Conservation (phyloP, 352 stramenopile species). For the Globisporangium acanthophoron region DNA sequence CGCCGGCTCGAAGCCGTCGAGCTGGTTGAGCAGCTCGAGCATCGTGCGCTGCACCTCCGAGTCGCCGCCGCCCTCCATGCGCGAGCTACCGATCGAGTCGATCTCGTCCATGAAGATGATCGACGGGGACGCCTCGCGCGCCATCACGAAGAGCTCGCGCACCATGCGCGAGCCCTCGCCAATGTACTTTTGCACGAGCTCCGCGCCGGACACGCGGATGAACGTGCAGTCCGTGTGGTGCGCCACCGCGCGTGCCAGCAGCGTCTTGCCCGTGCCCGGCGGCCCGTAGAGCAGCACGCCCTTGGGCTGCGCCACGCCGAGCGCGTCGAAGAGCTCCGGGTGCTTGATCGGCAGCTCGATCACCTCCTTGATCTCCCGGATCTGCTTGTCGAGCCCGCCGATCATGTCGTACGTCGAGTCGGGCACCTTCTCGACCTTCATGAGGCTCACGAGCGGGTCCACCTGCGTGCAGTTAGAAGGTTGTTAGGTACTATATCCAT, state of each 20-base stretch:
- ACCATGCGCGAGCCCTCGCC: slow-evolving; percentile 98
- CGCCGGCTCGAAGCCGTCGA: slow-evolving; percentile 94
- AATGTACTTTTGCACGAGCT: slow-evolving; percentile 99
- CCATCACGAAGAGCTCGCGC: slow-evolving; percentile 99
- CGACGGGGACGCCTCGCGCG: slow-evolving; percentile 93
- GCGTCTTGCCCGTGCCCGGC: slow-evolving; percentile 98
- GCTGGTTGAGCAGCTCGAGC: slow-evolving; percentile 99
- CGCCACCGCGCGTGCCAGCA: slow-evolving; percentile 96
- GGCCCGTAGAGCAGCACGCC: slow-evolving; percentile 94
- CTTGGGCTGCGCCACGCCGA: slow-evolving; percentile 98
- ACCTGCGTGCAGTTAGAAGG: slow-evolving; percentile 20
- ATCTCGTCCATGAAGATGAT: slow-evolving; percentile 99
- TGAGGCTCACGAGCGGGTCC: slow-evolving; percentile 90
- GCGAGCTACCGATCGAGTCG: slow-evolving; percentile 96
- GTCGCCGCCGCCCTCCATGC: slow-evolving; percentile 93
- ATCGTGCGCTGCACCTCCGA: slow-evolving; percentile 99
- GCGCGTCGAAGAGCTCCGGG: slow-evolving; percentile 98
- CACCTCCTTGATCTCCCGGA: slow-evolving; percentile 99
- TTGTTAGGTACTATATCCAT: no score
- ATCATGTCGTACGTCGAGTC: slow-evolving; percentile 99
- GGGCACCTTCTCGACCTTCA: slow-evolving; percentile 99
- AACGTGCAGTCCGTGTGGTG: slow-evolving; percentile 99
- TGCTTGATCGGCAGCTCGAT: slow-evolving; percentile 99
- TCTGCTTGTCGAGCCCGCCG: slow-evolving; percentile 98
- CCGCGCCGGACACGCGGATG: slow-evolving; percentile 97